phyloP scores from a whole-genome alignment of 495 filamentous ascomycete genomes.

The Hypoxylon fuscum region DNA sequence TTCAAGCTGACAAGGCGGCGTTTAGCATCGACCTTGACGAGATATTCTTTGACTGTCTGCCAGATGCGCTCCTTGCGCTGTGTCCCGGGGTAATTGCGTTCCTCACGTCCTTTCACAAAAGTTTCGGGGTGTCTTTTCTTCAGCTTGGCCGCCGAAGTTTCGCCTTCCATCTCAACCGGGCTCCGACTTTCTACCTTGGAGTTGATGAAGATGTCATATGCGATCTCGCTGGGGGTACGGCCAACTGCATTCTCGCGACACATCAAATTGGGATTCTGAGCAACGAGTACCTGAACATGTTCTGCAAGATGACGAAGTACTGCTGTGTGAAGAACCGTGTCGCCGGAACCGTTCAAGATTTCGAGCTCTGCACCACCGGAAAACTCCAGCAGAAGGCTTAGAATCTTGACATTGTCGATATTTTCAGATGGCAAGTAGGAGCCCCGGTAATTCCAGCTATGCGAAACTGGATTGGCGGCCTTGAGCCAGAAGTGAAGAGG shows the following conservation, averaged over 20 bases:
- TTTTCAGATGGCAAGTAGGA: conserved; percentile 16
- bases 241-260: conserved; percentile 76
- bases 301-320: conserved; percentile 50
- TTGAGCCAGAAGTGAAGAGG: conserved; percentile 53
- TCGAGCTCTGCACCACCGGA: conserved; percentile 63
- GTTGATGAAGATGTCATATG: conserved; percentile 61
- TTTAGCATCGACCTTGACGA: conserved; percentile 50
- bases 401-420: conserved; percentile 33
- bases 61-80: conserved; percentile 42
- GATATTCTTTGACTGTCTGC: conserved; percentile 42
- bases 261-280: conserved; percentile 64
- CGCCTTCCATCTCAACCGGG: not conserved
- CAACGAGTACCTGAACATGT: conserved; percentile 60
- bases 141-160: not conserved
- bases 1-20: conserved; percentile 71
- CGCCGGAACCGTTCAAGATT: conserved; percentile 71
- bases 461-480: conserved; percentile 16
- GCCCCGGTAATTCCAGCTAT: not conserved
- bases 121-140: conserved; percentile 8
- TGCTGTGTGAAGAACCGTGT: conserved; percentile 69
- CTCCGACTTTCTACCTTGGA: conserved; percentile 25
- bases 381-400: conserved; percentile 59
- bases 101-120: conserved; percentile 1
- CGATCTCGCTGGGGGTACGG: conserved; percentile 72
- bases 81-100: conserved; percentile 15